phyloP scores from a whole-genome alignment of 2,329 filamentous ascomycete species.

The Trichoderma arundinaceum region DNA sequence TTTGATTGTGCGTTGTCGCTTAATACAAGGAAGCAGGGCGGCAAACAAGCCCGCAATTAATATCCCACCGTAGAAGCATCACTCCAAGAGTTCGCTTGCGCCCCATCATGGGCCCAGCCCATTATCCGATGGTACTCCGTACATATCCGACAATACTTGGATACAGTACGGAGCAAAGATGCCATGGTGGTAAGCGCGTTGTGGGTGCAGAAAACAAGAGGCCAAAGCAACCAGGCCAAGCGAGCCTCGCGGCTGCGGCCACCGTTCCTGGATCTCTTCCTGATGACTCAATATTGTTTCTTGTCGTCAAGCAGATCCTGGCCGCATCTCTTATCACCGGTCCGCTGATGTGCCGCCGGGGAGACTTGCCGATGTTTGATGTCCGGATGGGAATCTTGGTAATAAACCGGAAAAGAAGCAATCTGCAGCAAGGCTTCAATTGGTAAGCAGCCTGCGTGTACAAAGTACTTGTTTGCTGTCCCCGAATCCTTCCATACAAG shows the following conservation, averaged over 20 bases:
- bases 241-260: not conserved
- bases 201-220: not conserved
- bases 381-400: not conserved
- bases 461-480: too few species aligned
- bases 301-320: not conserved
- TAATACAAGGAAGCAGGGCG: too few species aligned
- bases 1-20: too few species aligned
- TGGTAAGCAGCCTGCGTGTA: constrained; percentile 8
- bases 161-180: not conserved
- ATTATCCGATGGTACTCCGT: not conserved
- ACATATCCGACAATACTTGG: too few species aligned
- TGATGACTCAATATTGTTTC: not conserved
- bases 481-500: not conserved
- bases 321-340: not conserved
- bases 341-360: not conserved
- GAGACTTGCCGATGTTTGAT: not conserved
- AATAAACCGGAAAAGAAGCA: constrained; percentile 2
- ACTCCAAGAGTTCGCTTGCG: too few species aligned
- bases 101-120: too few species aligned
- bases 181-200: not conserved
- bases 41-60: too few species aligned
- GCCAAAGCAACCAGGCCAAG: not conserved
- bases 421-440: not conserved
- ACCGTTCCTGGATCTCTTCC: not conserved
- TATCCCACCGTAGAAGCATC: too few species aligned